A percentile compares a stretch with the other conserved stretches of the same genome.
Conservation (phyloP, 2,329 filamentous ascomycete genomes). For the Tolypocladium pustulatum region DNA sequence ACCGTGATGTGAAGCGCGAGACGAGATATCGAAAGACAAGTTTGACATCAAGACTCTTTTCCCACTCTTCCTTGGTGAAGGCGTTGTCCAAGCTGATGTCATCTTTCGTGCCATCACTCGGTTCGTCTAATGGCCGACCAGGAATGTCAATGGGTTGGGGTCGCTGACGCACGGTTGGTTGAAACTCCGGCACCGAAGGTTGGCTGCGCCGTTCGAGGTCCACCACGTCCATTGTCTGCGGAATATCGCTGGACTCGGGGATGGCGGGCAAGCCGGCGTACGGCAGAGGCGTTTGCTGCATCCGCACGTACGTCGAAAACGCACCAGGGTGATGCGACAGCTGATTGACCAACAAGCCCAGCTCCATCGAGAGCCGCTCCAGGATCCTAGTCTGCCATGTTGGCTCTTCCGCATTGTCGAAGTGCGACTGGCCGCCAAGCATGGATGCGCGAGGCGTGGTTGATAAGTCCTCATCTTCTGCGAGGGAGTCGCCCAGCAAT, state of each 20-base stretch:
- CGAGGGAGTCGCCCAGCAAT: constrained; percentile 73
- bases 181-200: constrained; percentile 27
- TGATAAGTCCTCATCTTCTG: constrained; percentile 37
- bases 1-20: constrained; percentile 55
- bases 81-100: constrained; percentile 16
- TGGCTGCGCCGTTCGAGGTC: constrained; percentile 12
- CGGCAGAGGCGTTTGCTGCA: constrained; percentile 54
- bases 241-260: constrained; percentile 35
- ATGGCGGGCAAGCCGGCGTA: constrained; percentile 69
- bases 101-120: constrained; percentile 10
- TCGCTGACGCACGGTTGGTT: constrained; percentile 32
- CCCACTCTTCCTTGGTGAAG: constrained; percentile 77
- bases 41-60: constrained; percentile 80
- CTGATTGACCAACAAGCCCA: constrained; percentile 74
- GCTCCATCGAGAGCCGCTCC: constrained; percentile 75
- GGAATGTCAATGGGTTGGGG: constrained; percentile 26
- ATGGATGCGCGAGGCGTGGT: constrained; percentile 35
- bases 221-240: constrained; percentile 14
- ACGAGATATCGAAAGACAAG: constrained; percentile 85
- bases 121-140: constrained; percentile 13
- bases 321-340: constrained; percentile 74
- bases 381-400: constrained; percentile 71
- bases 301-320: constrained; percentile 68
- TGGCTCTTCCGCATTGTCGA: constrained; percentile 26
- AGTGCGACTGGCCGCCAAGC: constrained; percentile 15